Evolutionary conservation across 2,329 filamentous ascomycete species (phyloP).

Genomic region (Colletotrichum sp.): DNA sequence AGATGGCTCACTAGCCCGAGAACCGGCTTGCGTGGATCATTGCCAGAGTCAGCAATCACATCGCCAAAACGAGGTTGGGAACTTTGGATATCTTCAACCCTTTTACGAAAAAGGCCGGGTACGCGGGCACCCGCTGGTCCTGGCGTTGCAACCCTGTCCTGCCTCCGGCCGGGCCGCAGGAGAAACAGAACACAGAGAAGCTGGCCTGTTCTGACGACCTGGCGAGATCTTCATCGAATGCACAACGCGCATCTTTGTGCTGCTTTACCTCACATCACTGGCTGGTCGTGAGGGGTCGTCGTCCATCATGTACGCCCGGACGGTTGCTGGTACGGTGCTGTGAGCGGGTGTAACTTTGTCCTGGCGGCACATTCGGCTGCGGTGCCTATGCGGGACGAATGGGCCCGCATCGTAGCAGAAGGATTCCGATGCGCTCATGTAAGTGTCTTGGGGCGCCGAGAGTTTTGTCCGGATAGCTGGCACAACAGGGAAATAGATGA

Average conservation of each 20-base stretch:
- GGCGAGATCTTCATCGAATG: background rate
- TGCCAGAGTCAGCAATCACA: background rate
- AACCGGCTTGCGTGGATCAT: background rate
- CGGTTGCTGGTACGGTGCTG: background rate
- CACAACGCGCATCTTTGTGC: background rate
- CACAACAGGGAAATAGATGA: background rate
- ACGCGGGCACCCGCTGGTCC: background rate
- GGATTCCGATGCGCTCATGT: background rate
- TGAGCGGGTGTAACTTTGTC: background rate
- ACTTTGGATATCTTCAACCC: background rate
- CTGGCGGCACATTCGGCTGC: background rate
- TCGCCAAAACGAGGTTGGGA: background rate
- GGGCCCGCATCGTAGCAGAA: background rate
- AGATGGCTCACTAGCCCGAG: background rate
- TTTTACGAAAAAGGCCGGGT: background rate
- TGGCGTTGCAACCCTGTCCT: background rate
- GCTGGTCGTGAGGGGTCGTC: background rate
- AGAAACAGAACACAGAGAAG: background rate
- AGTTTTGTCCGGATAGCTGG: constrained; percentile 1
- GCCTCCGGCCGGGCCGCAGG: background rate
- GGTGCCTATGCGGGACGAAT: background rate
- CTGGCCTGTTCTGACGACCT: background rate
- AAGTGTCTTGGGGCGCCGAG: background rate
- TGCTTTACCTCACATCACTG: background rate
- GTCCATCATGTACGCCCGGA: background rate